These are phyloP conservation scores for Penicillium herquei DNA, from an alignment of 495 filamentous ascomycete genomes.

Conservation along the genomic window DNA sequence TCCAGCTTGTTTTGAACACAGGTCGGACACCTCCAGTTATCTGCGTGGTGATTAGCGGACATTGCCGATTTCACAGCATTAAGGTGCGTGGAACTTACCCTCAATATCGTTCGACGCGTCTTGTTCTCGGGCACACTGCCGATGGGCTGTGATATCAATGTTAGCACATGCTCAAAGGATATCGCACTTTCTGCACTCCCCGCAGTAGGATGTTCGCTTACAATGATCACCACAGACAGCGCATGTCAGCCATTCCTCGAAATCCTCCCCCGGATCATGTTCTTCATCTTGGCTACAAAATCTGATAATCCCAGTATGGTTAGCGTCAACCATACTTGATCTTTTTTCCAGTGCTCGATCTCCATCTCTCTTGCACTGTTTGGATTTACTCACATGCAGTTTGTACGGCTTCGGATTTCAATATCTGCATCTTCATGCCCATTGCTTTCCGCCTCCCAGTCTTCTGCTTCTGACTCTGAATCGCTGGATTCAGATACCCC, in stretches of 20 bases:
- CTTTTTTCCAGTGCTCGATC: background rate
- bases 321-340: background rate
- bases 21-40: slow-evolving; percentile 75
- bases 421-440: slow-evolving; percentile 63
- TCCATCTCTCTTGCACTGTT: background rate
- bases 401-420: slow-evolving; percentile 58
- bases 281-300: slow-evolving; percentile 84
- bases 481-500: slow-evolving; percentile 57
- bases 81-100: slow-evolving; percentile 46
- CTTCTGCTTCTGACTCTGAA: slow-evolving; percentile 65
- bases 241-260: slow-evolving; percentile 81
- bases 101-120: slow-evolving; percentile 67
- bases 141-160: slow-evolving; percentile 62
- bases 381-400: slow-evolving; percentile 61
- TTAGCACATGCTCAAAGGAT: slow-evolving; percentile 33
- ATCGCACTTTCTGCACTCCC: slow-evolving; percentile 7
- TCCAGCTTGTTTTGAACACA: slow-evolving; percentile 69
- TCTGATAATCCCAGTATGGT: slow-evolving; percentile 29
- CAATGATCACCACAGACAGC: slow-evolving; percentile 82
- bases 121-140: slow-evolving; percentile 85
- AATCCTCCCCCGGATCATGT: slow-evolving; percentile 82
- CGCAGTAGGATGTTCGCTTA: slow-evolving; percentile 51
- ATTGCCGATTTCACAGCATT: too few species aligned
- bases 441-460: slow-evolving; percentile 65
- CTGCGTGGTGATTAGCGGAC: slow-evolving; percentile 28